A percentile compares a stretch with the other conserved stretches of the same genome.
Conservation (phyloP, 2,329 filamentous ascomycete species). For the Diplocarpon rosae region DNA sequence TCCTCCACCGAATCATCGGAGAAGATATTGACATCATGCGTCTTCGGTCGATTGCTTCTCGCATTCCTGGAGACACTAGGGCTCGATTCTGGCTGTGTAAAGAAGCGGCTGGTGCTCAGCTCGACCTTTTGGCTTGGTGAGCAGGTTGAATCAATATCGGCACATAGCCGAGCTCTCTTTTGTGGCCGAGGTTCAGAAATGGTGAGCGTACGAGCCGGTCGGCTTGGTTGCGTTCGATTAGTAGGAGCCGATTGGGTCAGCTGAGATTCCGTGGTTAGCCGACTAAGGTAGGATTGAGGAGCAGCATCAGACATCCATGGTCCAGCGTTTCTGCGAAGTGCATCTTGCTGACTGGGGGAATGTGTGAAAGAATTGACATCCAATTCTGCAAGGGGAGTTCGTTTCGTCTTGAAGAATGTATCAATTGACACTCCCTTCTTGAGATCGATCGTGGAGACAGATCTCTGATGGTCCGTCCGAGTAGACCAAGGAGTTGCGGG, state of each 20-base stretch:
- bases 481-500: constrained; percentile 14
- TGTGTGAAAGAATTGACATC: constrained; percentile 57
- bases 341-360: constrained; percentile 51
- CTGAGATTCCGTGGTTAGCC: constrained; percentile 17
- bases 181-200: constrained; percentile 34
- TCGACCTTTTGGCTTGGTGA: constrained; percentile 25
- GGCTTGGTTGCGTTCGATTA: constrained; percentile 31
- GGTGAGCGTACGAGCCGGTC: constrained; percentile 30
- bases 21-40: constrained; percentile 36
- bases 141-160: constrained; percentile 31
- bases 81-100: constrained; percentile 30
- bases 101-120: constrained; percentile 37
- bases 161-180: constrained; percentile 41
- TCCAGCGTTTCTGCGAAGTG: constrained; percentile 41
- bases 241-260: constrained; percentile 27
- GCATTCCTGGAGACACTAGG: constrained; percentile 29
- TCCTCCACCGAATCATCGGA: constrained; percentile 42
- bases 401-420: constrained; percentile 52
- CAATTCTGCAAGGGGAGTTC: constrained; percentile 53
- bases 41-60: constrained; percentile 31
- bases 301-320: constrained; percentile 44
- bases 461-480: constrained; percentile 10
- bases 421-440: constrained; percentile 53
- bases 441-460: constrained; percentile 33
- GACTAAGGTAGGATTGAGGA: constrained; percentile 23